These are phyloP conservation scores for Crataegus laevigata DNA, from an alignment of 306 rosid species.

Conservation along the genomic window DNA sequence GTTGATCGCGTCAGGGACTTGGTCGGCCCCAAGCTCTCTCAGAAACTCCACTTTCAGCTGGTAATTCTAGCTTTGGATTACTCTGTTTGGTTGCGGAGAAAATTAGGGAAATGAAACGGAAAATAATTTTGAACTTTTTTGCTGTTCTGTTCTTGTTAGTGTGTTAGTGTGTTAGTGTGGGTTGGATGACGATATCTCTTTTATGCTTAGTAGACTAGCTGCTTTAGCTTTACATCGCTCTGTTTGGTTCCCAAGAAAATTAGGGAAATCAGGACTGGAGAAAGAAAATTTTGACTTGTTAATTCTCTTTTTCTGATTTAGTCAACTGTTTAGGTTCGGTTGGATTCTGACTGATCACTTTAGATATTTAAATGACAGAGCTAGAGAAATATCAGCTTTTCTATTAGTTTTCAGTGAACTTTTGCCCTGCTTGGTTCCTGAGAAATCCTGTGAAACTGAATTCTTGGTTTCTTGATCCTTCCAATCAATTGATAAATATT, in stretches of 20 bases:
- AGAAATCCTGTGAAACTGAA: neutral
- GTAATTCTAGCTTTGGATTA: slow-evolving; percentile 13
- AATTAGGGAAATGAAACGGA: too few relatives aligned
- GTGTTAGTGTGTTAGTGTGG: too few relatives aligned
- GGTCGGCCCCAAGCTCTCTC: slow-evolving; percentile 67
- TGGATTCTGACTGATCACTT: too few relatives aligned
- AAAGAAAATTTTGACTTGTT: neutral
- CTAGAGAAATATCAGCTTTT: neutral
- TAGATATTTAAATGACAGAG: too few relatives aligned
- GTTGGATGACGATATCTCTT: neutral
- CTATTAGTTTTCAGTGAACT: neutral
- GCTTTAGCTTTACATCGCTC: neutral
- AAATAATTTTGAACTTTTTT: too few relatives aligned
- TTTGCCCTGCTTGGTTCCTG: neutral
- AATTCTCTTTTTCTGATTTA: neutral
- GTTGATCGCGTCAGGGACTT: slow-evolving; percentile 61
- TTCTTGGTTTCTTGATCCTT: neutral
- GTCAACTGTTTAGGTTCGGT: neutral
- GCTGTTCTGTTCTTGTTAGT: too few relatives aligned
- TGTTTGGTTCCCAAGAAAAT: neutral
- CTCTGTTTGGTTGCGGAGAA: too few relatives aligned
- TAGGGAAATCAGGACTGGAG: neutral
- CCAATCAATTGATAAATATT: too few relatives aligned
- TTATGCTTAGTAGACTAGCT: neutral
- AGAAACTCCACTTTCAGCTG: slow-evolving; percentile 58